phyloP scores from a whole-genome alignment of 805 yeast species.

The Barnettozyma botsteinii region DNA sequence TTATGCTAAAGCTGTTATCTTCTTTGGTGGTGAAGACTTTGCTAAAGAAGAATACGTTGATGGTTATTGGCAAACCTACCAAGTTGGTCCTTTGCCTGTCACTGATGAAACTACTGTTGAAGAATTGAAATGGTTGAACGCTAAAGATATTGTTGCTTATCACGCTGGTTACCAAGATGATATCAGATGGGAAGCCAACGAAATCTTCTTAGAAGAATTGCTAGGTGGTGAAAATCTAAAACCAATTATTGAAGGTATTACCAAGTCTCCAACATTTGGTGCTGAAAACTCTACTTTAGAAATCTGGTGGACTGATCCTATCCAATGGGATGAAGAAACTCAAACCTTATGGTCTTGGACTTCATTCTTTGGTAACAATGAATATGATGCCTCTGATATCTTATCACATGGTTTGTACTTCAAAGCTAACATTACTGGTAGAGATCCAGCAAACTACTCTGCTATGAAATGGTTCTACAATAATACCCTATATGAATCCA shows the following conservation, averaged over 20 bases:
- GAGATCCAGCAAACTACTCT: conserved; percentile 13
- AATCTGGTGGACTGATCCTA: conserved; percentile 23
- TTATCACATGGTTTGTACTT: conserved; percentile 21
- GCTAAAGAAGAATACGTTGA: conserved; percentile 17
- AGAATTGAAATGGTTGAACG: conserved; percentile 16
- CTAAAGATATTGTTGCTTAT: conserved; percentile 17
- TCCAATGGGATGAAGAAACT: conserved; percentile 15
- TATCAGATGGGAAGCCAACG: conserved; percentile 11
- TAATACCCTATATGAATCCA: conserved; percentile 19
- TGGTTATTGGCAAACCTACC: conserved; percentile 23
- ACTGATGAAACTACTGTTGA: conserved; percentile 9
- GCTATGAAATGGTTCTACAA: conserved; percentile 22
- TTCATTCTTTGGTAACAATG: conserved; percentile 17
- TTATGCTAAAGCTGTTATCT: conserved; percentile 20
- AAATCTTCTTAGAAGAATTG: conserved; percentile 10
- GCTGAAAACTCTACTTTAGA: conserved; percentile 19
- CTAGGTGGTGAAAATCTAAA: conserved; percentile 8
- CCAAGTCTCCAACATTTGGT: conserved; percentile 16
- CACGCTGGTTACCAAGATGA: conserved; percentile 19
- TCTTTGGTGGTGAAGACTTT: conserved; percentile 23
- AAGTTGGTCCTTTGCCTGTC: conserved; percentile 22
- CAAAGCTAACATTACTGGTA: conserved; percentile 20
- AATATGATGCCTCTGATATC: conserved; percentile 21
- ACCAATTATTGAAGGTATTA: conserved; percentile 15
- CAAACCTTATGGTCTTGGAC: conserved; percentile 17